Evolutionary conservation across 495 filamentous ascomycete genomes (phyloP).

Genomic region (Penicillium coffeae): DNA sequence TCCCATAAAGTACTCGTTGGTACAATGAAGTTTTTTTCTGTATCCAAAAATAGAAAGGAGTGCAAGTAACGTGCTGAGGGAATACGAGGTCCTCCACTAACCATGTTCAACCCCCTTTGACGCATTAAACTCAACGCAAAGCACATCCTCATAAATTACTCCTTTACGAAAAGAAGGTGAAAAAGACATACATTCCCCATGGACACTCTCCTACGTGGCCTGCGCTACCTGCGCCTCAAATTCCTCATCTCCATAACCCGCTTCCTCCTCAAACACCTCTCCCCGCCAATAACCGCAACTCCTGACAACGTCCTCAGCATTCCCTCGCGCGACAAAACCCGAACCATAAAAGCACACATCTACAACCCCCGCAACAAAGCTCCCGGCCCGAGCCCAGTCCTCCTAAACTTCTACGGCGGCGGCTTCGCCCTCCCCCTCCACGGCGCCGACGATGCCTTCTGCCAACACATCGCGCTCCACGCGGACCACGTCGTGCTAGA

Average conservation of each 20-base stretch:
- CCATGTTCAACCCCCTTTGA: too few relatives aligned
- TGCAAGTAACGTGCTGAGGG: too few relatives aligned
- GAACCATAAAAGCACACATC: neutral
- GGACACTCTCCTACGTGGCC: neutral
- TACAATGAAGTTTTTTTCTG: too few relatives aligned
- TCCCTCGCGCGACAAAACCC: neutral
- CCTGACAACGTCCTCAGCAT: neutral
- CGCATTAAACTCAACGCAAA: too few relatives aligned
- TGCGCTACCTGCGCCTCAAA: constrained; percentile 3
- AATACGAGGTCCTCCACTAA: too few relatives aligned
- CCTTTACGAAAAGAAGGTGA: too few relatives aligned
- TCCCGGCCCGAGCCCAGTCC: neutral
- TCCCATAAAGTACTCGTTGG: too few relatives aligned
- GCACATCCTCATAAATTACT: too few relatives aligned
- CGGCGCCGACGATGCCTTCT: neutral
- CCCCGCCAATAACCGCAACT: neutral
- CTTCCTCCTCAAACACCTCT: neutral
- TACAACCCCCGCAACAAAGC: neutral
- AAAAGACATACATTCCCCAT: constrained; percentile 18
- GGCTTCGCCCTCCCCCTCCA: neutral
- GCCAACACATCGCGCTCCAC: neutral
- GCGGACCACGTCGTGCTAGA: neutral
- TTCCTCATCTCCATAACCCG: neutral
- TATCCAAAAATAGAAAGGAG: too few relatives aligned
- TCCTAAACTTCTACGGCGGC: neutral